Percentiles rank a stretch among this genome's conserved stretches.
Conservation (phyloP, 140 eudicot genomes). For the Bidens hawaiensis region DNA sequence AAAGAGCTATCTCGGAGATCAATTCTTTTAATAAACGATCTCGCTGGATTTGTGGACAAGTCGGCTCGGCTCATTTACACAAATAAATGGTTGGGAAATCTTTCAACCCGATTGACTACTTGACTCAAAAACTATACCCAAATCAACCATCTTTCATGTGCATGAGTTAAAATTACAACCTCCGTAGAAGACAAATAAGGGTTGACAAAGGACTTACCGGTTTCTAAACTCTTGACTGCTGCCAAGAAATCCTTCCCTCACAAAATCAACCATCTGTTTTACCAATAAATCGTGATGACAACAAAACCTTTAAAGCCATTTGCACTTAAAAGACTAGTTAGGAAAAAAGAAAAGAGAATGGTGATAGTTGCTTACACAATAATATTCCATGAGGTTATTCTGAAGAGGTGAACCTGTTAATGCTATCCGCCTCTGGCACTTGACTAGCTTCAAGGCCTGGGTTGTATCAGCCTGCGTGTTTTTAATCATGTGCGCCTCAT, state of each 20-base stretch:
- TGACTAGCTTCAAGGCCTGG: constrained; percentile 84
- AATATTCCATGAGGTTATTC: constrained; percentile 96
- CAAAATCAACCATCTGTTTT: constrained; percentile 96
- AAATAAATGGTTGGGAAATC: too few species aligned
- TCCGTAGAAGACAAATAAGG: neutral
- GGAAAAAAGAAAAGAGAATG: neutral
- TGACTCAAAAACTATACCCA: neutral
- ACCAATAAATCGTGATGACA: constrained; percentile 12
- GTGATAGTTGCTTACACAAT: constrained; percentile 56
- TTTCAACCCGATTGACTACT: neutral
- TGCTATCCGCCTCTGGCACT: constrained; percentile 91
- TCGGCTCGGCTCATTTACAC: too few species aligned
- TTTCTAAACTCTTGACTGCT: constrained; percentile 91
- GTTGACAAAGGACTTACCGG: constrained; percentile 61
- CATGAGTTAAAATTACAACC: neutral
- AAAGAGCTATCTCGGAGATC: too few species aligned
- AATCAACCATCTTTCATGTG: neutral
- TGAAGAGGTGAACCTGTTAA: constrained; percentile 98
- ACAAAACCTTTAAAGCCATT: too few species aligned
- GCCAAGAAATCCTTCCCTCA: constrained; percentile 97
- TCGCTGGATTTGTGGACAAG: too few species aligned
- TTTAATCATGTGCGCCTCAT: constrained; percentile 98
- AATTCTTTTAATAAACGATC: too few species aligned
- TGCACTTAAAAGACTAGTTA: neutral
- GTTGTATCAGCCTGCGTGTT: constrained; percentile 89